Base-by-base conservation (phyloP, 2,329 filamentous ascomycete genomes). In the Tolypocladium paradoxum region DNA sequence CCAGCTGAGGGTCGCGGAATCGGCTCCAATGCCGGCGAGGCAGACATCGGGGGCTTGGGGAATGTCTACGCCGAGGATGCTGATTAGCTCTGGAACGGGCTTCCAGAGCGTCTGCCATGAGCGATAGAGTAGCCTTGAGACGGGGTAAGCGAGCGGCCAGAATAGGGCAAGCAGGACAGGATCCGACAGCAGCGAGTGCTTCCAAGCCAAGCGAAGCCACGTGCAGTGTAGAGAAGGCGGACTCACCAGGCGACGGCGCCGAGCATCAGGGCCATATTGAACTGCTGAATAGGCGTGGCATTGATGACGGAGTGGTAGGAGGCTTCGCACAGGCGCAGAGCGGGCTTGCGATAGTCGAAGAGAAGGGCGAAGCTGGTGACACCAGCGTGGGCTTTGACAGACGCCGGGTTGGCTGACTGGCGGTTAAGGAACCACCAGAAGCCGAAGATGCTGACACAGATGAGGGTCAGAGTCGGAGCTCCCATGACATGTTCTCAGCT, bases 1-100 rank as follows among this genome's bases (percentile, higher is more conserved):
- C 93, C 93, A 99, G 68, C 91, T 90, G 45, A 99, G 77, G 33
- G 91, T 88, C 34, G 95, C 88, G 53, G 90, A 88, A 67, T 95
- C 88, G 31, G 88, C 79, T 60, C 87, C 88, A 62, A 99, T 93
- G 57, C 88, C 90, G 53, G 92, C 90, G 35, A 99, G 82, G 51
- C 90, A 95, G 40, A 97, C 87, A 65, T 91, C 84, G 51, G 93
- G 93, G 27, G 89, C 79, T 57, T 90, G 85, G 56, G 93, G 93
- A 50, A 99, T 92, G 65, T 99, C 93, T 66, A 97, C 85, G 55
- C 92, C 91, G 48, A 99, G 83, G 49, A 96, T 88, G 61, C 85
- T 85, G 62, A 97, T 91, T 48, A 99, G 82, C 58, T 95, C 85
- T 54, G 92, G 88, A 53, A 96, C 90, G 27, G 92, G 90, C 62